phyloP scores from a whole-genome alignment of 2,329 filamentous ascomycete genomes.

The Hortaea sp. region DNA sequence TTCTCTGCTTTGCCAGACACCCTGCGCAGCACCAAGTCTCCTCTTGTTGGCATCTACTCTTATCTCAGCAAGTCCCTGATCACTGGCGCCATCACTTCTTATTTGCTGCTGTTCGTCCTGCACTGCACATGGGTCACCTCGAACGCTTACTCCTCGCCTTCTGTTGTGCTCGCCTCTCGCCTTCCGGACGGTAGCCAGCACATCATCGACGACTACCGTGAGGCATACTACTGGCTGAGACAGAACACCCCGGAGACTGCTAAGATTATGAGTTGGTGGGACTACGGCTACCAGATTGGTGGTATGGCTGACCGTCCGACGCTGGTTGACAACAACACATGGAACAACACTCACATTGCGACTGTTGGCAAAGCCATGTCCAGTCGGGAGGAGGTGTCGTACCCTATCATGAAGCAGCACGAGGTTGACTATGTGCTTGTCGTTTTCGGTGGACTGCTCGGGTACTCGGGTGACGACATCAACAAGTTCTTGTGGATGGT shows the following conservation, averaged over 20 bases:
- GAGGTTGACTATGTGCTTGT: slow-evolving; percentile 98
- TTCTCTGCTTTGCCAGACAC: slow-evolving; percentile 40
- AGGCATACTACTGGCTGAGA: slow-evolving; percentile 98
- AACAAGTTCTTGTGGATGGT: slow-evolving; percentile 99
- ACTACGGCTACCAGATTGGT: slow-evolving; percentile 99
- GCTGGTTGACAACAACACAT: slow-evolving; percentile 98
- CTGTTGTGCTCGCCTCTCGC: slow-evolving; percentile 85
- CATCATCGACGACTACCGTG: slow-evolving; percentile 98
- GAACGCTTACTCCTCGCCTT: slow-evolving; percentile 96
- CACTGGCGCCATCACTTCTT: slow-evolving; percentile 60
- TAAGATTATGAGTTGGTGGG: slow-evolving; percentile 99
- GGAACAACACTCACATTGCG: slow-evolving; percentile 99
- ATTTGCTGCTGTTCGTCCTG: slow-evolving; percentile 84
- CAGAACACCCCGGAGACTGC: slow-evolving; percentile 92
- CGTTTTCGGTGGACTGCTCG: slow-evolving; percentile 89
- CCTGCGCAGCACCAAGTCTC: slow-evolving; percentile 61
- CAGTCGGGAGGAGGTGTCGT: slow-evolving; percentile 93
- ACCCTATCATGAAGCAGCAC: slow-evolving; percentile 95
- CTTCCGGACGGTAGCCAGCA: slow-evolving; percentile 92
- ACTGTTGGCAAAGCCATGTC: slow-evolving; percentile 99
- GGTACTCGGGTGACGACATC: slow-evolving; percentile 97
- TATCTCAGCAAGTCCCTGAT: slow-evolving; percentile 70
- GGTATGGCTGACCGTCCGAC: slow-evolving; percentile 98
- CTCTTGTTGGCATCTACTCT: slow-evolving; percentile 75
- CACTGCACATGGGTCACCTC: slow-evolving; percentile 99